Evolutionary conservation across 1,284 basidiomycete species (phyloP).

Genomic region (Irpex lacteus): DNA sequence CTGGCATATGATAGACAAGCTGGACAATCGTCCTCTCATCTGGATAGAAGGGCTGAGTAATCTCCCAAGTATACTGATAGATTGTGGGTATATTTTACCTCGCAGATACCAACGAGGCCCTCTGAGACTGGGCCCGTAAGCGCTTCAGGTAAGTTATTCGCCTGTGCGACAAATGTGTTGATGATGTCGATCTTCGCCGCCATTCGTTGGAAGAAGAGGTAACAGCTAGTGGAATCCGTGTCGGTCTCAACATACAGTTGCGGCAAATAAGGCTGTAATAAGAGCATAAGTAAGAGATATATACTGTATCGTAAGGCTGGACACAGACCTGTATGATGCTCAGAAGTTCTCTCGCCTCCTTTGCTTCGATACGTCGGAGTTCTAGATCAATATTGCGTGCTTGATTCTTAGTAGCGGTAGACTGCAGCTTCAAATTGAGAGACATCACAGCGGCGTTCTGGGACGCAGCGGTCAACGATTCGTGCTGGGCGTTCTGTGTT

Average conservation of each 20-base stretch:
- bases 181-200: conserved; percentile 85
- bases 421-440: conserved; percentile 89
- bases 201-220: conserved; percentile 89
- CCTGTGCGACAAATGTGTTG: conserved; percentile 75
- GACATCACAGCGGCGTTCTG: conserved; percentile 87
- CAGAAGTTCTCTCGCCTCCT: conserved; percentile 77
- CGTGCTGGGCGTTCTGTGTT: conserved; percentile 80
- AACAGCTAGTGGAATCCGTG: conserved; percentile 81
- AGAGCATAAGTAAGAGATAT: conserved; percentile 4
- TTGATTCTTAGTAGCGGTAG: conserved; percentile 85
- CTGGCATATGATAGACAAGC: conserved; percentile 80
- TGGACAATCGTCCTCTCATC: conserved; percentile 81
- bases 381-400: conserved; percentile 87
- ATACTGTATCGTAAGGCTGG: background rate
- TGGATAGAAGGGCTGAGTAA: conserved; percentile 26
- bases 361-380: conserved; percentile 78
- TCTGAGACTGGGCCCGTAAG: conserved; percentile 81
- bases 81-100: conserved; percentile 44
- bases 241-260: conserved; percentile 85
- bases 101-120: conserved; percentile 84
- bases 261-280: conserved; percentile 73
- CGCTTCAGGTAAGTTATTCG: conserved; percentile 79
- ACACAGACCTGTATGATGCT: conserved; percentile 58
- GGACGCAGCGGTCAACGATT: conserved; percentile 72
- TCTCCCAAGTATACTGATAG: background rate